Evolutionary conservation across 139 green algal genomes (phyloP).

Genomic region (Ettlia oleoabundans): DNA sequence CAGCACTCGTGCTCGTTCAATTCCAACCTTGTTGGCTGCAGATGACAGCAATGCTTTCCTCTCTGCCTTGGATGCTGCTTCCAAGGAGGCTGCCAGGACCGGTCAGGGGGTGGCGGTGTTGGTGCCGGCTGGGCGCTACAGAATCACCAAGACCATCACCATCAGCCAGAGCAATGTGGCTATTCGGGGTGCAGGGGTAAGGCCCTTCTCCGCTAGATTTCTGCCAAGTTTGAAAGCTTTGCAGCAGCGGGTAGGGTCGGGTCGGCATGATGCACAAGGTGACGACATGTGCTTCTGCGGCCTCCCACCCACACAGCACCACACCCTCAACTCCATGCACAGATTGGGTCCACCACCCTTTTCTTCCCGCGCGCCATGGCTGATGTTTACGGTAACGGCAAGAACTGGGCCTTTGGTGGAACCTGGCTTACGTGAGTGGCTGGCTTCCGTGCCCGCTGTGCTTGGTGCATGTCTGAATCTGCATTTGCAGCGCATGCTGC

Average conservation of each 20-base stretch:
- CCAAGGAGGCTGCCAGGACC: neutral
- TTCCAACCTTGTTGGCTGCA: neutral
- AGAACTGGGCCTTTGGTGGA: conserved; percentile 23
- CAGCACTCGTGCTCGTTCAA: neutral
- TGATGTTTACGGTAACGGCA: conserved; percentile 2
- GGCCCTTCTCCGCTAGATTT: neutral
- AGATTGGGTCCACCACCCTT: conserved; percentile 8
- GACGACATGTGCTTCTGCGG: neutral
- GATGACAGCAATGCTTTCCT: conserved; percentile 1
- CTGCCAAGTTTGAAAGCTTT: neutral
- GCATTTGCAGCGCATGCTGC: too few relatives aligned
- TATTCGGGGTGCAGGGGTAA: conserved; percentile 24
- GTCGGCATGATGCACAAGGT: neutral
- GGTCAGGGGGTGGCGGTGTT: conserved; percentile 17
- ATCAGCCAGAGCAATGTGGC: conserved; percentile 16
- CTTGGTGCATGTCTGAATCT: too few relatives aligned
- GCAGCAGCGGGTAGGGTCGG: neutral
- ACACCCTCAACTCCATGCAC: neutral
- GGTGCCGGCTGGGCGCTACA: neutral
- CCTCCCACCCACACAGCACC: too few relatives aligned
- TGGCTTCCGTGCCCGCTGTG: neutral
- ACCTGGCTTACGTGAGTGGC: conserved; percentile 19
- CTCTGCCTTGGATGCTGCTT: neutral
- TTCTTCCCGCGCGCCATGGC: neutral
- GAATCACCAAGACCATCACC: conserved; percentile 4